Evolutionary conservation across 148 eudicot species (phyloP).

Genomic region (Chenopodium album): DNA sequence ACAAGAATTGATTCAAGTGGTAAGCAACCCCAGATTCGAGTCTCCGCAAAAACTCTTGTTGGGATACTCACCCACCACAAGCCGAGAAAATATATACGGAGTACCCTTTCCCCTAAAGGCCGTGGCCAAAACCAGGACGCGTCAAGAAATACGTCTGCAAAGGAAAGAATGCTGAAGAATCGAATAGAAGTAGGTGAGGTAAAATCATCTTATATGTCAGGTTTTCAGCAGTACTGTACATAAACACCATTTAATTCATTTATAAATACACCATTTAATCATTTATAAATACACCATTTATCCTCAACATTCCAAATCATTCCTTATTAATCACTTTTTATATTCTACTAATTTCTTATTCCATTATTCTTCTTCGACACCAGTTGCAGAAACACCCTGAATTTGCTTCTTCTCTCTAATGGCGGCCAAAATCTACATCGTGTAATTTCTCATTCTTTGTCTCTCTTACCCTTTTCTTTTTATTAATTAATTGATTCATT

Average conservation of each 20-base stretch:
- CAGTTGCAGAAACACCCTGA: neutral
- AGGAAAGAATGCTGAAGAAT: neutral
- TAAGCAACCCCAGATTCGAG: too few species aligned
- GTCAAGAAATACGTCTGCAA: neutral
- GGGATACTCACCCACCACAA: too few species aligned
- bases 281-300: neutral
- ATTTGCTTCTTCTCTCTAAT: constrained; percentile 17
- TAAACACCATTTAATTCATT: neutral
- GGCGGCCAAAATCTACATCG: constrained; percentile 65
- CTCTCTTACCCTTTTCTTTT: neutral
- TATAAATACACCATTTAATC: neutral
- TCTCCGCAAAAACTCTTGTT: too few species aligned
- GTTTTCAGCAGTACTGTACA: neutral
- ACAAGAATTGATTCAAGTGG: too few species aligned
- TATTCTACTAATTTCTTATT: neutral
- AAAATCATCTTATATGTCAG: neutral
- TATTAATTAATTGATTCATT: neutral
- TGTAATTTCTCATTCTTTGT: constrained; percentile 30
- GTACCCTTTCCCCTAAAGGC: too few species aligned
- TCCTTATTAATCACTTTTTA: too few species aligned
- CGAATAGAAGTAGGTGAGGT: neutral
- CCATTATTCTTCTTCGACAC: too few species aligned
- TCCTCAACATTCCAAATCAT: neutral
- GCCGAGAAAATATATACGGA: too few species aligned
- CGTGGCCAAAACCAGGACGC: neutral